These are phyloP conservation scores for Phaeodactylum tricornutum DNA, from an alignment of 108 stramenopile genomes.

Conservation along the genomic window DNA sequence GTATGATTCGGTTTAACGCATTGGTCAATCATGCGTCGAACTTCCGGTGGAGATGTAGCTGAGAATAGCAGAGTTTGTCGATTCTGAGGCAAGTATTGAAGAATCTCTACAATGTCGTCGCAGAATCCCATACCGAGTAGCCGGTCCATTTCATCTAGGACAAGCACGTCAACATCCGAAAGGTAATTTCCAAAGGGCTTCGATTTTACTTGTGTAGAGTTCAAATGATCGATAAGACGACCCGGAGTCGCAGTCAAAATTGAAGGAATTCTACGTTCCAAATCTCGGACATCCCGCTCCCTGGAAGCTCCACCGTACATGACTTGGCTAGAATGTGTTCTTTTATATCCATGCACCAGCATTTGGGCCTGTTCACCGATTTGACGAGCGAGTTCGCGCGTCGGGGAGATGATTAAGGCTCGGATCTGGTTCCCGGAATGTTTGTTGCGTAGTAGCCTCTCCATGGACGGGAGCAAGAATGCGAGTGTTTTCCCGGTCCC, in stretches of 20 bases:
- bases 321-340: no score
- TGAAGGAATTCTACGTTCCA: constrained; percentile 28
- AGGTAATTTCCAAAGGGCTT: no score
- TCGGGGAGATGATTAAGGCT: constrained; percentile 82
- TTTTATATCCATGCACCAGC: constrained; percentile 23
- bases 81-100: constrained; percentile 40
- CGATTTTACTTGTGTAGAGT: no score
- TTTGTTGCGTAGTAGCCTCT: constrained; percentile 15
- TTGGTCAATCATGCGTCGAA: constrained; percentile 48
- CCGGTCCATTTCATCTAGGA: constrained; percentile 94
- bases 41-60: constrained; percentile 73
- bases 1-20: background rate
- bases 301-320: constrained; percentile 80
- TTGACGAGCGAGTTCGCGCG: constrained; percentile 90
- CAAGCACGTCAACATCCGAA: no score
- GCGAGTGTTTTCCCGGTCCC: constrained; percentile 98
- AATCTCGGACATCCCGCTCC: constrained; percentile 31
- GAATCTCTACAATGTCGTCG: constrained; percentile 68
- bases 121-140: constrained; percentile 93
- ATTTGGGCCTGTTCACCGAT: constrained; percentile 66
- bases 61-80: constrained; percentile 91
- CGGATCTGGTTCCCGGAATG: no score
- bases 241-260: constrained; percentile 94
- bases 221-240: constrained; percentile 77
- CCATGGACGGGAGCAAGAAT: constrained; percentile 87